Evolutionary conservation across 192 early-diverging fungal genomes (phyloP).

Genomic region (Glomus cerebriforme): DNA sequence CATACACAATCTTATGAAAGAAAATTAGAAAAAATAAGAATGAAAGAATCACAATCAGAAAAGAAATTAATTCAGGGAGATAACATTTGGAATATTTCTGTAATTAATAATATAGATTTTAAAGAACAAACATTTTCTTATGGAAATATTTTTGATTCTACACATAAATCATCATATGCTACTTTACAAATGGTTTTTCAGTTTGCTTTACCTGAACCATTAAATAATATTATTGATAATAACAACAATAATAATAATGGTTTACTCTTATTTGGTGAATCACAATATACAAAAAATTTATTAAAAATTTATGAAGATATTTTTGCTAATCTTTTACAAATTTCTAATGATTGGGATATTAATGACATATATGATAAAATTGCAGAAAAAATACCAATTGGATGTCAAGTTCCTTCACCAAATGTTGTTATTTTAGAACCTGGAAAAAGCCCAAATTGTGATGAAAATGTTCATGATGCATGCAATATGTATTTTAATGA

Average conservation of each 20-base stretch:
- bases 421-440: background rate
- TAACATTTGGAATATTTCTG: no score
- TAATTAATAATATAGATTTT: no score
- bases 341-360: background rate
- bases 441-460: background rate
- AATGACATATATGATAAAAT: background rate
- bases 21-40: background rate
- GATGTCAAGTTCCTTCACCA: background rate
- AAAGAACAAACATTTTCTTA: no score
- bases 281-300: background rate
- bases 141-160: no score
- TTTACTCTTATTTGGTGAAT: background rate
- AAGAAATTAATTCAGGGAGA: no score
- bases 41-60: no score
- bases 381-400: background rate
- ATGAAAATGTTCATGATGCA: constrained; percentile 2
- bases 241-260: background rate
- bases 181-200: no score
- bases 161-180: no score
- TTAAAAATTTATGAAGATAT: background rate
- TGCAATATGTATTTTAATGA: no score
- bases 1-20: background rate
- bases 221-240: background rate
- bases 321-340: no score
- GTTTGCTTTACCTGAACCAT: no score